Evolutionary conservation across 495 filamentous ascomycete species (phyloP).

Genomic region (Trichoderma reesei): DNA sequence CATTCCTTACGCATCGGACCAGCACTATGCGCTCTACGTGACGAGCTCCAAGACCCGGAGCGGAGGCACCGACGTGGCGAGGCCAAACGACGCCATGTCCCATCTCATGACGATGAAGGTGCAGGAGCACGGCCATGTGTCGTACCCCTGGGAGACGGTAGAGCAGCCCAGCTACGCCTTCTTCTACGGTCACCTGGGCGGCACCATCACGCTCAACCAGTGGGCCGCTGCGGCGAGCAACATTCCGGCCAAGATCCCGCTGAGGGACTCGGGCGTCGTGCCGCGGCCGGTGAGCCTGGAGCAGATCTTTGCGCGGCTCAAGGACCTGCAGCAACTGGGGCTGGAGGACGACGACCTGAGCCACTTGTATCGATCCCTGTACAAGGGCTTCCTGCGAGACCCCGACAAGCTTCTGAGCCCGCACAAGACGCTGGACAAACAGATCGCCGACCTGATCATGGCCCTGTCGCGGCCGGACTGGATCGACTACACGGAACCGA

Average conservation of each 20-base stretch:
- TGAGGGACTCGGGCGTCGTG: slow-evolving; percentile 39
- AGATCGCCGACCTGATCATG: slow-evolving; percentile 58
- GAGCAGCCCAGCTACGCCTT: slow-evolving; percentile 57
- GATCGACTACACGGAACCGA: slow-evolving; percentile 56
- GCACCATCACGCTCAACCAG: slow-evolving; percentile 52
- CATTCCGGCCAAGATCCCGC: slow-evolving; percentile 34
- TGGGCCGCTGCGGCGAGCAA: slow-evolving; percentile 44
- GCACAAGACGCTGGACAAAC: slow-evolving; percentile 49
- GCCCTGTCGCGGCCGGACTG: slow-evolving; percentile 51
- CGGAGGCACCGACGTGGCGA: slow-evolving; percentile 34
- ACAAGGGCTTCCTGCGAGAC: slow-evolving; percentile 40
- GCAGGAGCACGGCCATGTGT: slow-evolving; percentile 25
- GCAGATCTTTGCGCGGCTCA: slow-evolving; percentile 44
- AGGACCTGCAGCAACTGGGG: slow-evolving; percentile 40
- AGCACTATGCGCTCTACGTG: slow-evolving; percentile 40
- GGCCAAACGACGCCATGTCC: slow-evolving; percentile 38
- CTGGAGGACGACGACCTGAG: slow-evolving; percentile 48
- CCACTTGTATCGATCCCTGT: slow-evolving; percentile 44
- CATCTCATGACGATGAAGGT: slow-evolving; percentile 39
- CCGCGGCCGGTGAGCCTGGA: slow-evolving; percentile 45
- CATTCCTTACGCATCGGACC: slow-evolving; percentile 37
- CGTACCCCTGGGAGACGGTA: slow-evolving; percentile 51
- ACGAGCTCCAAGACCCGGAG: slow-evolving; percentile 27
- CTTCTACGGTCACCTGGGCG: slow-evolving; percentile 46
- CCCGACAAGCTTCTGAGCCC: slow-evolving; percentile 40